Base-by-base conservation (phyloP, 768 basidiomycete genomes). In the Solioccasus polychromus region DNA sequence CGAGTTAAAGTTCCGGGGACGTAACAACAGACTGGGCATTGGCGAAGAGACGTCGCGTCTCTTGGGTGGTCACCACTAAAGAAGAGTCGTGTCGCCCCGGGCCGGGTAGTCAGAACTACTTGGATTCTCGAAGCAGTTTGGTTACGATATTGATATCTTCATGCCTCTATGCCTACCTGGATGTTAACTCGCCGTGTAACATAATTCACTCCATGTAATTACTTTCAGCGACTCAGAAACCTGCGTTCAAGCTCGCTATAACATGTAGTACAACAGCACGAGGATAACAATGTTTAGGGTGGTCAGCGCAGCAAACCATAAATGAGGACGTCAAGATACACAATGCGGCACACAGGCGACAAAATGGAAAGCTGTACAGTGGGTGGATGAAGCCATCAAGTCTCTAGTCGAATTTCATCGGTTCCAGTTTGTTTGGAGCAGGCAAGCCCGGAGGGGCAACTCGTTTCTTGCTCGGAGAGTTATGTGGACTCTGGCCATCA, bases 401-500 rank as follows among this genome's bases (percentile, higher is more conserved):
- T 19, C 20, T 30, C 55, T 59, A 71, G 30, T 69, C 70, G 35
- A 75, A 64, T 40, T 63, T 71, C 39, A 76, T 66, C 5, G 75
- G 64, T 24, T 79, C 77, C 34, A 71, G 53, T 57, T 64, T 75
- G 51, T 58, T 61, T 9, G 73, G 71, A 17, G 70, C 63, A 20
- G 76, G 78, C 32, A 77, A 51, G 18, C 51, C 54, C 36, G 51
- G 31, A 28, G 58, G 35, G 17, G 37, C 43, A 24, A 40, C 39
- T 35, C 57, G 50, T 42, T 59, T 69, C 35, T 46, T 61, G 12
- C 44, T 52, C 0, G 69, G 62, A 29, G 68, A 39, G 36, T 26
- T 44, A 23, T 58, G 53, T 5, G 55, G 48, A 47, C 47, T 60
- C 14, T 55, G 51, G 18, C 20, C 44, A 20, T 58, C 55, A 18